A percentile compares a stretch with the other conserved stretches of the same genome.
These are phyloP conservation scores for Geotrichum bryndzae DNA, from an alignment of 1,139 yeast genomes.

Conservation along the genomic window DNA sequence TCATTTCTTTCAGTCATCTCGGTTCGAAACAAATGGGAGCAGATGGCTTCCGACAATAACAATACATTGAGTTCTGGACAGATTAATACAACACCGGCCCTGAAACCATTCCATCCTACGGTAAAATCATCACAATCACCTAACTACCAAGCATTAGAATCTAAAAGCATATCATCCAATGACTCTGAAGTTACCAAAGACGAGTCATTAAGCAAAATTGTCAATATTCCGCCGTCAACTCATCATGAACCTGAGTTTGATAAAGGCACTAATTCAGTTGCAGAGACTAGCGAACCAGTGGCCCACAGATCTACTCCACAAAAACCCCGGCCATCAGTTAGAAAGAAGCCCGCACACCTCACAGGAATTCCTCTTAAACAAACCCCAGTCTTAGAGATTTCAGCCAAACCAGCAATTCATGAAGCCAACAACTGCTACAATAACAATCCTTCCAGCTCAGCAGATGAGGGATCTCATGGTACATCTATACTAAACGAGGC, in stretches of 20 bases:
- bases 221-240: not conserved
- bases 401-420: not conserved
- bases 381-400: not conserved
- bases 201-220: not conserved
- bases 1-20: constrained; percentile 28
- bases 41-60: constrained; percentile 20
- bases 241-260: not conserved
- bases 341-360: constrained; percentile 15
- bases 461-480: not conserved
- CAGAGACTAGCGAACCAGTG: not conserved
- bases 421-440: not conserved
- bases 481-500: not conserved
- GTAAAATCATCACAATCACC: not conserved
- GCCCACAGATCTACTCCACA: not conserved
- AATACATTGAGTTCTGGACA: not conserved
- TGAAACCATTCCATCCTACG: not conserved
- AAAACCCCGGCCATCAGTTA: constrained; percentile 7
- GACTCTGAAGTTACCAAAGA: not conserved
- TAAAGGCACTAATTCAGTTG: not conserved
- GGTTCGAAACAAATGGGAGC: constrained; percentile 27
- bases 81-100: constrained; percentile 6
- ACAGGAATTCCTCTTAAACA: not conserved
- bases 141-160: not conserved
- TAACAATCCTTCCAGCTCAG: not conserved
- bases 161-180: not conserved